phyloP scores from a whole-genome alignment of 2,329 filamentous ascomycete genomes.

The Neonectria coccinea region DNA sequence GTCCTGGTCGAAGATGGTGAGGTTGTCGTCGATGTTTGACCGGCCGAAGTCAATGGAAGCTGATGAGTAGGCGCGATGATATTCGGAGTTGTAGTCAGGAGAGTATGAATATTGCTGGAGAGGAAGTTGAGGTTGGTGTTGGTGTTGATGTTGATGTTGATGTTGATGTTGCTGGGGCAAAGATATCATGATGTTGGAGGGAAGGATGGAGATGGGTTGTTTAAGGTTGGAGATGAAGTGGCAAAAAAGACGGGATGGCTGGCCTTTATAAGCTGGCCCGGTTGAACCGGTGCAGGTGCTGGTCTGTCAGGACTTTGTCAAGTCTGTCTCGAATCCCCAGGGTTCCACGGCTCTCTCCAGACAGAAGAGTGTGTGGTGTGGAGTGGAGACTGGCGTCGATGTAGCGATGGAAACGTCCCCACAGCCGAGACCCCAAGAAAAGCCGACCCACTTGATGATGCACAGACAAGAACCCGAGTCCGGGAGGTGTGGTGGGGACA shows the following conservation, averaged over 20 bases:
- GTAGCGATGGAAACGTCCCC: slow-evolving; percentile 21
- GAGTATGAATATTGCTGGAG: slow-evolving; percentile 34
- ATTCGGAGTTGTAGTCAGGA: slow-evolving; percentile 35
- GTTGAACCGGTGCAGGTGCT: slow-evolving; percentile 18
- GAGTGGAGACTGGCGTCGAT: slow-evolving; percentile 15
- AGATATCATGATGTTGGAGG: slow-evolving; percentile 48
- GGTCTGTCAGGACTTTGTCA: slow-evolving; percentile 27
- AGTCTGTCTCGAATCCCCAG: slow-evolving; percentile 23
- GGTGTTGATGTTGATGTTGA: slow-evolving; percentile 43
- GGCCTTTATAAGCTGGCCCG: slow-evolving; percentile 40
- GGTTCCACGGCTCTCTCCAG: slow-evolving; percentile 5
- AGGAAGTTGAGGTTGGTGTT: slow-evolving; percentile 38
- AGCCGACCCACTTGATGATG: slow-evolving; percentile 31
- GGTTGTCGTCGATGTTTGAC: slow-evolving; percentile 42
- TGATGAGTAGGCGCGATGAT: slow-evolving; percentile 24
- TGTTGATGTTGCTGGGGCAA: slow-evolving; percentile 44
- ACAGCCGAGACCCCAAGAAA: slow-evolving; percentile 30
- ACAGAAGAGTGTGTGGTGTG: slow-evolving; percentile 18
- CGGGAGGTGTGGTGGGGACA: slow-evolving; percentile 12
- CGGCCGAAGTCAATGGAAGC: slow-evolving; percentile 28
- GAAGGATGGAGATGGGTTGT: slow-evolving; percentile 31
- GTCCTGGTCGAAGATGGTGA: slow-evolving; percentile 43
- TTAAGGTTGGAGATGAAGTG: slow-evolving; percentile 41
- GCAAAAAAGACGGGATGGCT: slow-evolving; percentile 42
- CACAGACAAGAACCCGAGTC: slow-evolving; percentile 28